Percentiles rank a stretch among this genome's conserved stretches.
Evolutionary conservation across 495 filamentous ascomycete species (phyloP).

Genomic region (Penicillium longicatenatum): DNA sequence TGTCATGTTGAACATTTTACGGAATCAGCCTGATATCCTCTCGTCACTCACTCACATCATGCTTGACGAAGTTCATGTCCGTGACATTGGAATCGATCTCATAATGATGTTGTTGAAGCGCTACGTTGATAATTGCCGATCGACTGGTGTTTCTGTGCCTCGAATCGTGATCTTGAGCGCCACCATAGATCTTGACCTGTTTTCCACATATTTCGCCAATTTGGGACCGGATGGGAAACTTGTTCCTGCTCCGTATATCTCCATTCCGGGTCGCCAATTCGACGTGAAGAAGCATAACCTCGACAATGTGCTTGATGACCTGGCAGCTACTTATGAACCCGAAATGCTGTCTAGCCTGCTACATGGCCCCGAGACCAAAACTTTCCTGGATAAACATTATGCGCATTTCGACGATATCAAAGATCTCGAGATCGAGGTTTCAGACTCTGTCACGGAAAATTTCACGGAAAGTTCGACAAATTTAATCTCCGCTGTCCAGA

Average conservation of each 20-base stretch:
- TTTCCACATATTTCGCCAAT: conserved; percentile 55
- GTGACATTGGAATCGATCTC: conserved; percentile 57
- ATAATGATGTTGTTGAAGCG: conserved; percentile 57
- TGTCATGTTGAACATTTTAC: conserved; percentile 53
- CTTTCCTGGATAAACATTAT: neutral
- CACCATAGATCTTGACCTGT: conserved; percentile 57
- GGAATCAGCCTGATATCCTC: conserved; percentile 39
- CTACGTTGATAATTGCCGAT: conserved; percentile 37
- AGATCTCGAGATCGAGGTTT: neutral
- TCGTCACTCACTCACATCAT: conserved; percentile 54
- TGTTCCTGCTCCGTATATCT: conserved; percentile 51
- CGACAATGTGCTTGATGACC: conserved; percentile 45
- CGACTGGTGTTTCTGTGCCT: conserved; percentile 39
- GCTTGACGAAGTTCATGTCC: conserved; percentile 64
- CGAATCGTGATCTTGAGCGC: conserved; percentile 63
- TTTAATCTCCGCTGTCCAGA: neutral
- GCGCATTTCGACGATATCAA: neutral
- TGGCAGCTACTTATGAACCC: conserved; percentile 29
- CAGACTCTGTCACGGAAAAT: neutral
- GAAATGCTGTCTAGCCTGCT: conserved; percentile 3
- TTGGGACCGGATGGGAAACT: conserved; percentile 26
- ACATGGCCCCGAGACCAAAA: neutral
- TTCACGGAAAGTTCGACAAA: neutral
- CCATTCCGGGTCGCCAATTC: conserved; percentile 57
- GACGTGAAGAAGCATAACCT: conserved; percentile 56